A percentile compares a stretch with the other conserved stretches of the same genome.
Evolutionary conservation across 164 flowering plant species (phyloP).

Genomic region (Umbellularia californica): DNA sequence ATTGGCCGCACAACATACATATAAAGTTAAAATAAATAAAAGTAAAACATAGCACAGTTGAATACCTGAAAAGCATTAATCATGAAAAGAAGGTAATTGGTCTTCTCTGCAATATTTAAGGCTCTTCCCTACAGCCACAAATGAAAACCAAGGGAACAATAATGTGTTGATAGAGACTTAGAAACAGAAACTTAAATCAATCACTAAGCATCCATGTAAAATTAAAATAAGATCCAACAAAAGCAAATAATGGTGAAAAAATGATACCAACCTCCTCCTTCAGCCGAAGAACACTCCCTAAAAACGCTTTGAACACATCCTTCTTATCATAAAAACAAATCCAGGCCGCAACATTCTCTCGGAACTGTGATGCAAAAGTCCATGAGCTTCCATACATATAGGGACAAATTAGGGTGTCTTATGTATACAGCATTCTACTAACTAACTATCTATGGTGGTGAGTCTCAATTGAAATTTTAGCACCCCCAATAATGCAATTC

Average conservation of each 20-base stretch:
- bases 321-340: constrained; percentile 71
- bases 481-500: neutral
- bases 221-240: neutral
- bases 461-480: no score
- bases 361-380: constrained; percentile 49
- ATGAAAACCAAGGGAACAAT: neutral
- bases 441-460: neutral
- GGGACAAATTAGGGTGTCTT: neutral
- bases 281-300: constrained; percentile 72
- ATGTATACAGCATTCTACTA: neutral
- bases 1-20: neutral
- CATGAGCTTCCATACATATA: neutral
- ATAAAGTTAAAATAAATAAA: no score
- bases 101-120: constrained; percentile 79
- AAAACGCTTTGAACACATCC: constrained; percentile 63
- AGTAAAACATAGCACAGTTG: neutral
- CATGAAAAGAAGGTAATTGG: constrained; percentile 94
- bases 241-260: neutral
- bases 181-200: neutral
- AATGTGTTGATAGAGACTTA: neutral
- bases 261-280: constrained; percentile 56
- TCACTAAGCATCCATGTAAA: no score
- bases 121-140: constrained; percentile 51
- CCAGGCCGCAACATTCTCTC: constrained; percentile 98
- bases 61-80: constrained; percentile 95